Evolutionary conservation across 2,329 filamentous ascomycete genomes (phyloP), one percentile per base, ranked within the genome.

Genomic region (Coniochaeta sp.): DNA sequence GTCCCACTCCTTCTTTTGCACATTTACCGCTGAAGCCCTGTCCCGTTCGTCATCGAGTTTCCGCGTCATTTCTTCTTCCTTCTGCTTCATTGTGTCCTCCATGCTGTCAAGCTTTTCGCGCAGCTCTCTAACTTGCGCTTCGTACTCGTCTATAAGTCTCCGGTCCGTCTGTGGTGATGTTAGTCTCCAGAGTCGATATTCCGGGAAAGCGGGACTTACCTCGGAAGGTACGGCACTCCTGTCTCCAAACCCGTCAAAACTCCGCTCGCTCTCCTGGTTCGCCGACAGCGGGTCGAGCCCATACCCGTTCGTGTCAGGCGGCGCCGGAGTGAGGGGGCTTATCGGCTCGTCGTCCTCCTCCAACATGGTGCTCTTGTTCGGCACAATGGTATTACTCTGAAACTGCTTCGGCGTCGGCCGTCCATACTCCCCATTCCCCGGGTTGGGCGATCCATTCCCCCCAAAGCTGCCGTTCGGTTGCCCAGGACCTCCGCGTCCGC

Each of bases 331-430:
- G 18, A 75, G 45, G 4, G 63, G 64, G 51, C 62, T 66, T 24
- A 60, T 20, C 14, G 56, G 50, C 57, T 89, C 89, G 59, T 95
- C 91, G 58, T 95, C 91, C 65, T 97, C 94, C 67, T 99, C 94
- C 1, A 97, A 83, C 85, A 97, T 91, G 1, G 89, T 96, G 62
- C 92, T 95, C 71, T 97, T 99, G 65, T 96, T 97, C 1, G 94
- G 94, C 33, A 97, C 87, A 61, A 97, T 95, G 0, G 91, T 97
- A 65, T 95, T 97, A 65, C 87, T 92, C 65, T 96, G 91, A 58
- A 95, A 91, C 32, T 91, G 91, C 65, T 95, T 96, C 14, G 89
- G 87, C 58, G 89, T 81, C 4, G 91, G 91, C 45, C 89, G 79
- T 38, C 86, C 85, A 57, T 83, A 87, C 50, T 87, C 83, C 60